Base-by-base conservation (phyloP, 2,329 filamentous ascomycete species). In the Venturia effusa region DNA sequence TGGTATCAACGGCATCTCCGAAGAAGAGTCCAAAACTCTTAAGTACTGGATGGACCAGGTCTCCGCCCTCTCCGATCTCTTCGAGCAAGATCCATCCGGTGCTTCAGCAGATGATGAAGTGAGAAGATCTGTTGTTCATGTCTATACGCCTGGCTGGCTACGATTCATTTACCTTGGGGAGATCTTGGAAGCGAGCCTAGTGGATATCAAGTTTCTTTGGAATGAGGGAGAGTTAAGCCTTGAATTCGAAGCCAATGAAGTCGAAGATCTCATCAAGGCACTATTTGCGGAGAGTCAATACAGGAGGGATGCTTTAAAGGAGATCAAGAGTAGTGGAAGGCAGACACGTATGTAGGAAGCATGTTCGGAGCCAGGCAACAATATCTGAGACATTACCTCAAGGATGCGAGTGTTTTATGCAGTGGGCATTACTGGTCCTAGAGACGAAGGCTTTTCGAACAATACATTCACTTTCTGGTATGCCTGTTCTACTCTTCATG, bases 181-280 rank as follows among this genome's bases (percentile, higher is more conserved):
- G 67, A 85, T 88, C 55, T 71, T 88, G 62, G 85, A 87, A 63
- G 82, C 82, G 64, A 84, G 80, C 60, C 74, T 88, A 19, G 84
- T 83, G 24, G 85, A 88, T 69, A 87, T 88, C 74, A 85, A 82
- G 69, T 87, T 82, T 67, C 71, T 87, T 54, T 88, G 85, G 85
- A 79, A 78, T 2, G 84, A 88, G 68, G 83, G 83, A n/a, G 85
- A 85, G 71, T 69, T 88, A 68, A 81, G 80, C 66, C 70, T 86
- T 64, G 84, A 87, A 69, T 87, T 87, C 73, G 79, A 79, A 30
- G 76, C 76, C 2, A 83, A 85, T 40, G 85, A 88, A 70, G 80
- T 88, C 10, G 76, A 85, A 17, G 85, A 87, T 68, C 69, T 88
- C 71, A 83, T 88, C 61, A 79, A 84, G 71, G 85, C 84, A 22